Evolutionary conservation across 768 basidiomycete genomes (phyloP).

Genomic region (Xerocomellus dryophilus): DNA sequence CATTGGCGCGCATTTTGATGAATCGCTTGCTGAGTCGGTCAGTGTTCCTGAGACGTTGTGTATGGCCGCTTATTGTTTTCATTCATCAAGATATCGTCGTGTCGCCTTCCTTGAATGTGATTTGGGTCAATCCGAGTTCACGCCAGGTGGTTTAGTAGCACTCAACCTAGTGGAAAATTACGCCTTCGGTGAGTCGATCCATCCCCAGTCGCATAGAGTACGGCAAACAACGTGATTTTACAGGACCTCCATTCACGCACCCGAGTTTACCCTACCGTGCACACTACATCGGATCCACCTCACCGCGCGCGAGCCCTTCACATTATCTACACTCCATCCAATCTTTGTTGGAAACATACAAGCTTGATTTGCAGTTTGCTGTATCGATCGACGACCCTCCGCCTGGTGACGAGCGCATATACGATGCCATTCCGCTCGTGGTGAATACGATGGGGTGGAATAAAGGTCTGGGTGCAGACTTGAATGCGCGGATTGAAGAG

Average conservation of each 20-base stretch:
- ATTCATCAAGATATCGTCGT: constrained; percentile 53
- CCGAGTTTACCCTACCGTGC: constrained; percentile 64
- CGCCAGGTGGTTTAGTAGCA: constrained; percentile 80
- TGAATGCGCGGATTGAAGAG: constrained; percentile 67
- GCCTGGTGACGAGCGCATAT: constrained; percentile 38
- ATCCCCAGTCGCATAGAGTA: background rate
- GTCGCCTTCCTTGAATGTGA: constrained; percentile 94
- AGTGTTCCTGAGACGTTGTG: background rate
- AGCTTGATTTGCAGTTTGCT: constrained; percentile 61
- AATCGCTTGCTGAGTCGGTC: constrained; percentile 66
- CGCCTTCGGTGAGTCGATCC: constrained; percentile 56
- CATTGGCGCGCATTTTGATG: constrained; percentile 69
- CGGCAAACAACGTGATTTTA: background rate
- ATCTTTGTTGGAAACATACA: constrained; percentile 64
- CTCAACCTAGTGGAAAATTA: constrained; percentile 67
- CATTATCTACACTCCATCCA: constrained; percentile 71
- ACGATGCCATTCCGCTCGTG: constrained; percentile 71
- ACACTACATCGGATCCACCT: constrained; percentile 79
- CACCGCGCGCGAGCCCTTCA: constrained; percentile 73
- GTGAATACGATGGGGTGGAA: constrained; percentile 98
- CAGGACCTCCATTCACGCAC: constrained; percentile 90
- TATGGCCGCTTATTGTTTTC: background rate
- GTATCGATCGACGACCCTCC: constrained; percentile 29
- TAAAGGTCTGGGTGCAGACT: constrained; percentile 87
- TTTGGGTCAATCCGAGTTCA: constrained; percentile 91